Conservation (phyloP, 75 land plant genomes). For the Isoetes taiwanensis region DNA sequence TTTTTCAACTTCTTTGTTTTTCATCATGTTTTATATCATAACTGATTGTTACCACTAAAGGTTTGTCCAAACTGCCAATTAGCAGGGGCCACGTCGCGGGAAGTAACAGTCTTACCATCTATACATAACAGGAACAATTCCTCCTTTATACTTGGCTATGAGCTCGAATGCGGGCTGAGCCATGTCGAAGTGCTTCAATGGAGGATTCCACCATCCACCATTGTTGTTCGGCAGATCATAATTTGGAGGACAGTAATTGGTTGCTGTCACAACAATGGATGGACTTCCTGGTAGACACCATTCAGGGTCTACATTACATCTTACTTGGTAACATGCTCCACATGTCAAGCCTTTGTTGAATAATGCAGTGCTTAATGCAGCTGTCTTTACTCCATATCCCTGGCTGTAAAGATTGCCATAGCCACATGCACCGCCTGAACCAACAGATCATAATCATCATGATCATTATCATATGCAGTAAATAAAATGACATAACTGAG, state of each 20-base stretch:
- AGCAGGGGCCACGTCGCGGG: not conserved
- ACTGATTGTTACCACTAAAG: no score
- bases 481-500: no score
- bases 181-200: constrained; percentile 39
- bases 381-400: no score
- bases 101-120: not conserved
- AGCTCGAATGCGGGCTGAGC: no score
- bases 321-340: constrained; percentile 4
- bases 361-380: constrained; percentile 3
- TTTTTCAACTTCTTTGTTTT: no score
- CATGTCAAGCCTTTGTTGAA: constrained; percentile 8
- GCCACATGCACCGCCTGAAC: no score
- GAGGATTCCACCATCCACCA: constrained; percentile 34
- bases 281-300: constrained; percentile 8
- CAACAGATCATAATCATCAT: no score
- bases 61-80: constrained; percentile 9
- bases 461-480: no score
- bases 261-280: constrained; percentile 1
- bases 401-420: no score
- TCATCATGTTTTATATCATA: no score
- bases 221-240: constrained; percentile 1
- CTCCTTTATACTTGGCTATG: no score
- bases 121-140: no score
- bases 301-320: not conserved
- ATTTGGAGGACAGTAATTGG: constrained; percentile 9